Evolutionary conservation across 106 monocot species (phyloP), one percentile per base, ranked within the genome.

Genomic region (Allium fistulosum): DNA sequence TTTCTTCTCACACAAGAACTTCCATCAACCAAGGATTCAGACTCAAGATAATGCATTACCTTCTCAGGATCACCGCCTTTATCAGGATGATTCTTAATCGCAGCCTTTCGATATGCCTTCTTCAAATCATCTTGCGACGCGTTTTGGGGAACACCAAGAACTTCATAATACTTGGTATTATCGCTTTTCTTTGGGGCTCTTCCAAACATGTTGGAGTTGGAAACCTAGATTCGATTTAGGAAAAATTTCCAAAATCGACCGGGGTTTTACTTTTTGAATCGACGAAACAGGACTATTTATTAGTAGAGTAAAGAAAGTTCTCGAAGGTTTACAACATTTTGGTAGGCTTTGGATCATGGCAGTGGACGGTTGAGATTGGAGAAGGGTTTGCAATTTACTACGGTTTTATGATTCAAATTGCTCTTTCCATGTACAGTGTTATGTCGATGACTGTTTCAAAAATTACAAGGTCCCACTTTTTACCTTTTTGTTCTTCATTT

Each of bases 11-110:
- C n/a, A n/a, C n/a, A n/a, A n/a, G n/a, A n/a, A n/a, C n/a, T n/a
- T n/a, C n/a, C n/a, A n/a, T n/a, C n/a, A 56, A 56, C 11, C 55
- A 4, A 56, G n/a, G n/a, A n/a, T 17, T 60, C 60, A 8, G 60
- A 60, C 26, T 22, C 0, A 60, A 60, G 2, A 56, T 4, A 56
- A 12, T 4, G 11, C n/a, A 16, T 10, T 67, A 94, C 90, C 87
- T 94, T 90, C 84, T 94, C 94, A 3, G 94, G 90, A 63, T 94
- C 94, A 0, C 94, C 94, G 8, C 94, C 94, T 76, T 94, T 94
- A 65, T 94, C 90, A 26, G 94, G 94, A 58, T 94, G 94, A 67
- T 94, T 94, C 84, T 94, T 94, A 70, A 94, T 94, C 63, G 94
- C 94, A 15, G 94, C 94, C 72, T 94, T 94, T 53, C 87, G 77